A percentile compares a stretch with the other conserved stretches of the same genome.
phyloP scores from a whole-genome alignment of 441 rosid genomes.

The Euphorbia corollata region DNA sequence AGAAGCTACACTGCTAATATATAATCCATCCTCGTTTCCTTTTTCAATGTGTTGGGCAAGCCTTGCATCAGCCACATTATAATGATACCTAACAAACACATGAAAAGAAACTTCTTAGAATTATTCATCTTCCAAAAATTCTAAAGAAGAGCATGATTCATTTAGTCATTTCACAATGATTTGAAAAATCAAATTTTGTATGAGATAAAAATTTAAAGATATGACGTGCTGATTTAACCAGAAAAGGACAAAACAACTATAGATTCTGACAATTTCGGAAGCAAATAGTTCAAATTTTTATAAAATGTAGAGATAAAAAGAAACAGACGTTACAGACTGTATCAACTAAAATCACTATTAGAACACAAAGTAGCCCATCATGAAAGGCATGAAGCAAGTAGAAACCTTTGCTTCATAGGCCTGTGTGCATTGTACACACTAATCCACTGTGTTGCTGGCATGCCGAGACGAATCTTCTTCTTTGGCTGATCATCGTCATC shows the following conservation, averaged over 20 bases:
- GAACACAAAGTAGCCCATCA: not conserved
- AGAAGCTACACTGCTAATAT: conserved; percentile 79
- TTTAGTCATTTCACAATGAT: not conserved
- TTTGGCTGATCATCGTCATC: conserved; percentile 85
- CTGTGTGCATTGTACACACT: conserved; percentile 79
- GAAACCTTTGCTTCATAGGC: conserved; percentile 90
- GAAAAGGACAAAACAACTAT: not conserved
- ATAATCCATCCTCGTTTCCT: conserved; percentile 80
- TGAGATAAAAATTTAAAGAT: not conserved
- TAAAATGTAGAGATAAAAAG: too few species aligned
- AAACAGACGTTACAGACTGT: not conserved
- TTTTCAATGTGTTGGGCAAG: conserved; percentile 71
- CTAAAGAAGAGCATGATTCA: not conserved
- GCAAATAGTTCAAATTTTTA: not conserved
- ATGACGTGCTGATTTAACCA: not conserved
- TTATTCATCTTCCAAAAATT: not conserved
- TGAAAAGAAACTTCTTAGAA: conserved; percentile 8
- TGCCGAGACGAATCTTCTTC: conserved; percentile 83
- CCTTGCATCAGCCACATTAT: conserved; percentile 72
- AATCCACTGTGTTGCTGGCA: conserved; percentile 96
- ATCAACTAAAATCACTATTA: not conserved
- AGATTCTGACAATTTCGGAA: not conserved
- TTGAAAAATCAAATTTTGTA: not conserved
- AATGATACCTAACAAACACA: conserved; percentile 60
- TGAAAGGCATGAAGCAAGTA: conserved; percentile 14